These are phyloP conservation scores for Protomyces inouyei DNA, from an alignment of 1,139 yeast genomes.

Conservation along the genomic window DNA sequence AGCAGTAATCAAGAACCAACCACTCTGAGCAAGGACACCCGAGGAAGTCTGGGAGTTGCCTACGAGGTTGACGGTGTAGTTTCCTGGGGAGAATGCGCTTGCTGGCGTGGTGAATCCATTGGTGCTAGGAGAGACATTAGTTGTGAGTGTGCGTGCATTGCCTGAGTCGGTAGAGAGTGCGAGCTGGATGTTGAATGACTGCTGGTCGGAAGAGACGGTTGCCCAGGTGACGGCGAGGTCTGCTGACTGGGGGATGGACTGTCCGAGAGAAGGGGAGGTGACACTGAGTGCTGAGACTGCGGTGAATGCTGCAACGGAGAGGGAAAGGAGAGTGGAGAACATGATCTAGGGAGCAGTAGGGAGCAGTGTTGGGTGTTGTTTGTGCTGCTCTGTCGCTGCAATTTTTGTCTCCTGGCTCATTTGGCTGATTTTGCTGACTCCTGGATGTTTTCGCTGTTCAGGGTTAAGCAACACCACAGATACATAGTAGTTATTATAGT, in stretches of 20 bases:
- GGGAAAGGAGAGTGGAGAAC: neutral
- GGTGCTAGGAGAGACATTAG: slow-evolving; percentile 20
- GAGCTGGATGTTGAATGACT: slow-evolving; percentile 24
- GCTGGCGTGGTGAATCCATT: slow-evolving; percentile 23
- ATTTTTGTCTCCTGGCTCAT: no score
- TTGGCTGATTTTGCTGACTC: no score
- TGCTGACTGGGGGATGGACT: slow-evolving; percentile 20
- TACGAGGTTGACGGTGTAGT: slow-evolving; percentile 26
- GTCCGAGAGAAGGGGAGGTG: slow-evolving; percentile 20
- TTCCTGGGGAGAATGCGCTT: slow-evolving; percentile 18
- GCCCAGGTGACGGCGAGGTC: slow-evolving; percentile 18
- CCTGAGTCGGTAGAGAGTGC: slow-evolving; percentile 25
- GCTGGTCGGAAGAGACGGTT: slow-evolving; percentile 15
- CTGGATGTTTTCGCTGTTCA: no score
- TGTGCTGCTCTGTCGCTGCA: no score
- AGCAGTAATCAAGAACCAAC: slow-evolving; percentile 25
- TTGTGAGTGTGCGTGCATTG: slow-evolving; percentile 23
- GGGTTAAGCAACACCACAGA: no score
- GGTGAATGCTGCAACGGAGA: slow-evolving; percentile 12
- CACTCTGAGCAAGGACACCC: slow-evolving; percentile 24
- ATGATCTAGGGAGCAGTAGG: no score
- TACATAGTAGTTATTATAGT: no score
- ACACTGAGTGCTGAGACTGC: slow-evolving; percentile 17
- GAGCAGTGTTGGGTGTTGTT: neutral
- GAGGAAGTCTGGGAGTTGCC: slow-evolving; percentile 17